phyloP scores from a whole-genome alignment of 257 asterid species.

The Solanum clarkiae region DNA sequence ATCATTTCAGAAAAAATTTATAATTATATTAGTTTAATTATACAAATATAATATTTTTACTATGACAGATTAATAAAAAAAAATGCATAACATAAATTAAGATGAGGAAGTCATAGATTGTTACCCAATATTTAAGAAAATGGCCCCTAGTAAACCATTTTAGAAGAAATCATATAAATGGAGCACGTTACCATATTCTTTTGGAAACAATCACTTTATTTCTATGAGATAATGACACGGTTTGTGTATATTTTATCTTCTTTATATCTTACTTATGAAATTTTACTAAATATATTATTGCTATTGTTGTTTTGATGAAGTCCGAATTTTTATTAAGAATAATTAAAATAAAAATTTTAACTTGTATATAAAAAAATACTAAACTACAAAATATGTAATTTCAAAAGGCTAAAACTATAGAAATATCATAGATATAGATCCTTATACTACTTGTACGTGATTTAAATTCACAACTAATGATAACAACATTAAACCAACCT shows the following conservation, averaged over 20 bases:
- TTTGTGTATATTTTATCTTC: too few species aligned
- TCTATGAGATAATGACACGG: too few species aligned
- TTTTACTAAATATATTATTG: too few species aligned
- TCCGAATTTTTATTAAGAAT: background rate
- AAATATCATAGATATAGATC: background rate
- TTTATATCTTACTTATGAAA: too few species aligned
- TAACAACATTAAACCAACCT: background rate
- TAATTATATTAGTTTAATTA: too few species aligned
- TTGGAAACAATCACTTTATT: accelerated
- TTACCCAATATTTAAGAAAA: background rate
- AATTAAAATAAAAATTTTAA: background rate
- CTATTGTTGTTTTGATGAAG: accelerated
- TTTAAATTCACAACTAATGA: background rate
- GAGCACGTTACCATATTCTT: too few species aligned
- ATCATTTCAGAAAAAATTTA: too few species aligned
- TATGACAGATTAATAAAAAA: too few species aligned
- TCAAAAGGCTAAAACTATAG: background rate
- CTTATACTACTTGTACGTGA: too few species aligned
- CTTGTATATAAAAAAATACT: background rate
- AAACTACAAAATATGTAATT: background rate
- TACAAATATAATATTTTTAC: accelerated
- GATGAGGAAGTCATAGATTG: too few species aligned
- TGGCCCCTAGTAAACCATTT: background rate
- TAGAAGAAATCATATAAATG: too few species aligned
- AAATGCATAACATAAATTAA: too few species aligned